phyloP scores from a whole-genome alignment of 164 flowering plant species.

The Tetracentron sinense region DNA sequence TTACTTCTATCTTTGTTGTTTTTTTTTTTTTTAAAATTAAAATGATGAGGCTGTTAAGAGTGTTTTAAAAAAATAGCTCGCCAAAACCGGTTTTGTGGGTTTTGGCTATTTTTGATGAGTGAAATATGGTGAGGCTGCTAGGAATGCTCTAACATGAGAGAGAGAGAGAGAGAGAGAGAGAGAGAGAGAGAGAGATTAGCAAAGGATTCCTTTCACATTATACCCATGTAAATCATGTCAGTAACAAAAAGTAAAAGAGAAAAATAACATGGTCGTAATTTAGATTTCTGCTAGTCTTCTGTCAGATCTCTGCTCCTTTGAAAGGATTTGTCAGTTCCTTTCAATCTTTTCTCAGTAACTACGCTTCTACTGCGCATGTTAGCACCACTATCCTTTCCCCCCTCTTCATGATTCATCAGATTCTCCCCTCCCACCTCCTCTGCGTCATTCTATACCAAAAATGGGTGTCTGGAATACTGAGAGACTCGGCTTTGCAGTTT shows the following conservation, averaged over 20 bases:
- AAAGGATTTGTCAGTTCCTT: constrained; percentile 33
- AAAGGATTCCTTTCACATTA: constrained; percentile 25
- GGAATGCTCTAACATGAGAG: too few species aligned
- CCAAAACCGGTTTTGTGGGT: too few species aligned
- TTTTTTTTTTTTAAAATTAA: too few species aligned
- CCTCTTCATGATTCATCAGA: too few species aligned
- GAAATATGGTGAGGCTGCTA: too few species aligned
- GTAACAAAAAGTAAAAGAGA: constrained; percentile 16
- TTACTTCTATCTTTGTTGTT: too few species aligned
- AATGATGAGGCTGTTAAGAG: too few species aligned
- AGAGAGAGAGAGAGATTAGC: too few species aligned
- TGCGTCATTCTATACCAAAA: constrained; percentile 62
- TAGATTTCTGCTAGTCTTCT: constrained; percentile 34
- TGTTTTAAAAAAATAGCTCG: too few species aligned
- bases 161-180: constrained; percentile 20
- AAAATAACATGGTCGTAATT: constrained; percentile 20
- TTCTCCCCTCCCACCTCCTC: constrained; percentile 10
- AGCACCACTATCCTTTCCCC: too few species aligned
- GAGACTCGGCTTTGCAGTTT: constrained; percentile 44
- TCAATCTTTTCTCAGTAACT: constrained; percentile 11
- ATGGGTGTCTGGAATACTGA: constrained; percentile 72
- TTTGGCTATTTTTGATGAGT: too few species aligned
- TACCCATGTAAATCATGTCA: constrained; percentile 35
- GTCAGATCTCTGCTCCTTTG: constrained; percentile 23
- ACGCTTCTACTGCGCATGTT: constrained; percentile 9